Evolutionary conservation across 495 filamentous ascomycete genomes (phyloP).

Genomic region (Lasiosphaeris hirsuta): DNA sequence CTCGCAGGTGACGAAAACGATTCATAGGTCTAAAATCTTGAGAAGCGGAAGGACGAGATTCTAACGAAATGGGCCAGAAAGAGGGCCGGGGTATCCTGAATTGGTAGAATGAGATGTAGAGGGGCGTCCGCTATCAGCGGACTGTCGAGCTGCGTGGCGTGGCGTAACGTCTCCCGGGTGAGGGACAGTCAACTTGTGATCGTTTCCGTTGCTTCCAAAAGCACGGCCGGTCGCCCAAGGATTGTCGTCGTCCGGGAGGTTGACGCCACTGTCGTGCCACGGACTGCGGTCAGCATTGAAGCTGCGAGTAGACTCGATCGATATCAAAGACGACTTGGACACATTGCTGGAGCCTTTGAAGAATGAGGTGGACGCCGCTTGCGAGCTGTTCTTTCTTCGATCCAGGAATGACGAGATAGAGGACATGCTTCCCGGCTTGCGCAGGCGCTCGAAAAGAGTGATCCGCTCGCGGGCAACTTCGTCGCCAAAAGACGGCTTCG

Average conservation of each 20-base stretch:
- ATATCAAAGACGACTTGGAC: slow-evolving; percentile 89
- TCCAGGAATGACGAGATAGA: slow-evolving; percentile 90
- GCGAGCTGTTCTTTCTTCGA: slow-evolving; percentile 86
- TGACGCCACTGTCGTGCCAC: slow-evolving; percentile 95
- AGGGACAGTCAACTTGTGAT: slow-evolving; percentile 62
- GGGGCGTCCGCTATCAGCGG: slow-evolving; percentile 85
- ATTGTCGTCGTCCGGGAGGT: slow-evolving; percentile 79
- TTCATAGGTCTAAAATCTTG: slow-evolving; percentile 37
- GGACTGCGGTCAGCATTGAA: slow-evolving; percentile 85
- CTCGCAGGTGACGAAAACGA: slow-evolving; percentile 28
- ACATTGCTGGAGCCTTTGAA: slow-evolving; percentile 95
- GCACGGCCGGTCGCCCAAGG: slow-evolving; percentile 58
- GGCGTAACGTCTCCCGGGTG: slow-evolving; percentile 76
- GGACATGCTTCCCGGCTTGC: slow-evolving; percentile 89
- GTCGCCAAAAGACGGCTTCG: slow-evolving; percentile 70
- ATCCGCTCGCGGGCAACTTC: slow-evolving; percentile 71
- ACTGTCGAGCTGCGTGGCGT: slow-evolving; percentile 73
- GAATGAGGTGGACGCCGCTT: slow-evolving; percentile 70
- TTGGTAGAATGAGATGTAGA: slow-evolving; percentile 88
- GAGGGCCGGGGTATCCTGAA: slow-evolving; percentile 90
- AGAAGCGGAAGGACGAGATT: slow-evolving; percentile 43
- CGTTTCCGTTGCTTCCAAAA: slow-evolving; percentile 55
- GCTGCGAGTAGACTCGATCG: slow-evolving; percentile 87
- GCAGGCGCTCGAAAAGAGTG: slow-evolving; percentile 77
- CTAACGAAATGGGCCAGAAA: slow-evolving; percentile 76